Evolutionary conservation across 2,329 filamentous ascomycete species (phyloP).

Genomic region (Talaromyces sp.): DNA sequence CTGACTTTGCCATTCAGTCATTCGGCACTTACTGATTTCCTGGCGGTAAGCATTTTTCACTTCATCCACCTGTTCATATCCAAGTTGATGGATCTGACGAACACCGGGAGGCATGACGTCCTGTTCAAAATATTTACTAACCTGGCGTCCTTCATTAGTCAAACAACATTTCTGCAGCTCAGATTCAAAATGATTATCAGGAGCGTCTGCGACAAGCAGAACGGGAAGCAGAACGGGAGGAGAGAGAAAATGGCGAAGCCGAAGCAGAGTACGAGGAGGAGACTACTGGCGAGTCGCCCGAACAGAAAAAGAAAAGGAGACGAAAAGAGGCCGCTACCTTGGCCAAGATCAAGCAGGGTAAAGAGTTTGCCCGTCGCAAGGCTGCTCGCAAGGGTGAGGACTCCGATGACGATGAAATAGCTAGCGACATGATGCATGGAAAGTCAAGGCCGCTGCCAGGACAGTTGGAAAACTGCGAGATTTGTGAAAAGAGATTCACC

Average conservation of each 20-base stretch:
- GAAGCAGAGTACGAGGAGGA: conserved; percentile 32
- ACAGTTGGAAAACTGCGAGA: conserved; percentile 83
- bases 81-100: neutral
- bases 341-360: conserved; percentile 49
- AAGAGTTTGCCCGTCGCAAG: conserved; percentile 48
- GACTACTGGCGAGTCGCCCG: conserved; percentile 40
- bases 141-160: conserved; percentile 37
- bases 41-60: conserved; percentile 51
- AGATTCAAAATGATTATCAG: conserved; percentile 60
- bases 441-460: conserved; percentile 64
- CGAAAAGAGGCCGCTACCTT: conserved; percentile 48
- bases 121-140: neutral
- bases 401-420: conserved; percentile 47
- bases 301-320: conserved; percentile 55
- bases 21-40: conserved; percentile 65
- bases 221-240: conserved; percentile 32
- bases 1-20: conserved; percentile 40
- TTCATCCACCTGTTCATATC: neutral
- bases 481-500: conserved; percentile 83
- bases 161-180: conserved; percentile 63
- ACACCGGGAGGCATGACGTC: neutral
- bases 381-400: conserved; percentile 42
- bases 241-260: conserved; percentile 31
- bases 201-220: conserved; percentile 51
- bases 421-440: conserved; percentile 53